Evolutionary conservation across 192 early-diverging fungal species (phyloP), one percentile per base, ranked within the genome.

Genomic region (Backusella macrospora): DNA sequence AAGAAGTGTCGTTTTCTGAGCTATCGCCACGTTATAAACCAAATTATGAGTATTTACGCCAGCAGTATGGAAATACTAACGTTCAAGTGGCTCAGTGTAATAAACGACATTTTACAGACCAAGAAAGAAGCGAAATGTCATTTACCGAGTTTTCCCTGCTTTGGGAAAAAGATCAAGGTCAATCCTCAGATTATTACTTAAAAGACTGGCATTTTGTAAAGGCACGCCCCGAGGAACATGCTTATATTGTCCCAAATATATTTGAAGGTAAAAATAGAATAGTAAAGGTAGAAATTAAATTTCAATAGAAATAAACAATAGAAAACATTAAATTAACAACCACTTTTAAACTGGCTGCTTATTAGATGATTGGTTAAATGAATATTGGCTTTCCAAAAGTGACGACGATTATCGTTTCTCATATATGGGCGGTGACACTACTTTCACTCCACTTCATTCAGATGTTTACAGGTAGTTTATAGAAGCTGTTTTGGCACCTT

Each of bases 401-500:
- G 86, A 92, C 45, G 92, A 93, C 74, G 90, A 93, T 63, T 93
- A 89, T 76, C 84, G 87, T 38, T 93, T 93, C 75, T 85, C 86
- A 14, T 93, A 93, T 66, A 87, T 91, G 85, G 90, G 92, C 34
- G 89, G 90, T 14, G 73, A 89, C 52, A 84, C 84, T 23, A 91
- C 90, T 0, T 92, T 91, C 82, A 91, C 92, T 37, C 90, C 92
- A 9, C 88, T 93, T 64, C 92, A 93, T 76, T 86, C 87, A 21
- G 92, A 93, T 76, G 92, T 93, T n/a, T 93, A 84, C 63, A 81
- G 89, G 80, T 82, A 84, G 63, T 4, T 59, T 23, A 59, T 45
- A 14, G 29, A 34, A 34, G 2, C 29, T 34, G 29, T 34, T 34
- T 47, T 47, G 3, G 16, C 12, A 47, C 3, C 46, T 14, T 47